These are phyloP conservation scores for Groenewaldozyma sp. DNA, from an alignment of 1,139 yeast species.

Conservation along the genomic window DNA sequence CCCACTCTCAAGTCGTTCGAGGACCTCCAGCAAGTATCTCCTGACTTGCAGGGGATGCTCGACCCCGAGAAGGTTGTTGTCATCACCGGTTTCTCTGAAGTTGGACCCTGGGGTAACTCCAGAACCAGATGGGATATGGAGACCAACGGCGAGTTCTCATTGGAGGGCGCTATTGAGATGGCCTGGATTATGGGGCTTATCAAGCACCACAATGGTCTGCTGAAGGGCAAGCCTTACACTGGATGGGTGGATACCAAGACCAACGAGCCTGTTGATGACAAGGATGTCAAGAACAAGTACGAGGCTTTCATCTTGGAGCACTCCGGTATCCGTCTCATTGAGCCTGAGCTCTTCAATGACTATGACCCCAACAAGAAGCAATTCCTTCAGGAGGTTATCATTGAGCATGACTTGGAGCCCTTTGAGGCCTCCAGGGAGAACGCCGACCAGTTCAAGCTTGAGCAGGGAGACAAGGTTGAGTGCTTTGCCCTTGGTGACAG, in stretches of 20 bases:
- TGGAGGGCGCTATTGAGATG: slow-evolving; percentile 98
- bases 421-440: slow-evolving; percentile 93
- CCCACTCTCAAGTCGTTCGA: slow-evolving; percentile 74
- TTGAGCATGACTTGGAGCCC: slow-evolving; percentile 92
- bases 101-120: slow-evolving; percentile 99
- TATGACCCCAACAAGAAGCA: slow-evolving; percentile 92
- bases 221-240: slow-evolving; percentile 79
- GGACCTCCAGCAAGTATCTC: slow-evolving; percentile 57
- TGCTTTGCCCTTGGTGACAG: slow-evolving; percentile 79
- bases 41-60: slow-evolving; percentile 78
- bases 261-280: slow-evolving; percentile 85
- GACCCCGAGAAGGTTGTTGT: slow-evolving; percentile 89
- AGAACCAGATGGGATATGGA: slow-evolving; percentile 99
- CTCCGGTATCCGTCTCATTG: slow-evolving; percentile 92
- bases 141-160: slow-evolving; percentile 87
- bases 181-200: slow-evolving; percentile 99
- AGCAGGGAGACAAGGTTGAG: slow-evolving; percentile 92
- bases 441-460: slow-evolving; percentile 87
- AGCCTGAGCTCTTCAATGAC: slow-evolving; percentile 88
- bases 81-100: slow-evolving; percentile 96
- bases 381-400: slow-evolving; percentile 86
- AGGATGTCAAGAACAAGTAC: slow-evolving; percentile 83
- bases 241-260: slow-evolving; percentile 98
- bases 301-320: slow-evolving; percentile 84
- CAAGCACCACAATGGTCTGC: slow-evolving; percentile 85